Evolutionary conservation across 139 green algal species (phyloP).

Genomic region (Diplosphaera chodatii): DNA sequence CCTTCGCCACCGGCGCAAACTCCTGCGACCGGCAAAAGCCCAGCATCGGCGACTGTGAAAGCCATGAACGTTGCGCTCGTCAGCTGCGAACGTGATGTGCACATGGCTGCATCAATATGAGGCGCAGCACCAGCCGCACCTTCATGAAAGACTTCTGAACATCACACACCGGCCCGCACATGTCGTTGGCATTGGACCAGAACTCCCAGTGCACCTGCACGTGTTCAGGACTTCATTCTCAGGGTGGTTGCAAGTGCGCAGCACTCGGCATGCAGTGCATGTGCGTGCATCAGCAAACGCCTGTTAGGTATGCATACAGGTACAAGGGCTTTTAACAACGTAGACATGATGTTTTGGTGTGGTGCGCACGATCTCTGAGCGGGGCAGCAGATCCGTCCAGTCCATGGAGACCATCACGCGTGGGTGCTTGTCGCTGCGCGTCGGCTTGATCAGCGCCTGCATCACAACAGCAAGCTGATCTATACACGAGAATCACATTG

Average conservation of each 20-base stretch:
- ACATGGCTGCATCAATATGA: too few species aligned
- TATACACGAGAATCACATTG: too few species aligned
- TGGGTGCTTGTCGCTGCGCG: background rate
- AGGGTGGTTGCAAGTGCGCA: too few species aligned
- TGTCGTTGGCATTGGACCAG: conserved; percentile 86
- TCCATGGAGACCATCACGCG: conserved; percentile 17
- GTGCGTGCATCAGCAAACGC: background rate
- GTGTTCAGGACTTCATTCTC: too few species aligned
- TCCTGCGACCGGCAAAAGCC: conserved; percentile 13
- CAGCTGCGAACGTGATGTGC: too few species aligned
- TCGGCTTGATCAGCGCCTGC: conserved; percentile 42
- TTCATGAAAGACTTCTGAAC: conserved; percentile 72
- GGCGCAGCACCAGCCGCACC: conserved; percentile 11
- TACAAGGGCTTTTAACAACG: too few species aligned
- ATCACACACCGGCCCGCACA: conserved; percentile 71
- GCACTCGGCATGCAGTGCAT: conserved; percentile 8
- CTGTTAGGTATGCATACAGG: too few species aligned
- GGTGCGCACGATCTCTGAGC: conserved; percentile 4
- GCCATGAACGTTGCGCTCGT: too few species aligned
- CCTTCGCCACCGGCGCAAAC: conserved; percentile 51
- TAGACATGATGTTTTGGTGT: too few species aligned
- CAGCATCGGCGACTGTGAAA: background rate
- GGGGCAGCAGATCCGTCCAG: conserved; percentile 74
- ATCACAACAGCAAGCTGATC: too few species aligned
- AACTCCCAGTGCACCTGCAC: conserved; percentile 83